Evolutionary conservation across 2,329 filamentous ascomycete genomes (phyloP).

Genomic region (Dichotomopilus funicola): DNA sequence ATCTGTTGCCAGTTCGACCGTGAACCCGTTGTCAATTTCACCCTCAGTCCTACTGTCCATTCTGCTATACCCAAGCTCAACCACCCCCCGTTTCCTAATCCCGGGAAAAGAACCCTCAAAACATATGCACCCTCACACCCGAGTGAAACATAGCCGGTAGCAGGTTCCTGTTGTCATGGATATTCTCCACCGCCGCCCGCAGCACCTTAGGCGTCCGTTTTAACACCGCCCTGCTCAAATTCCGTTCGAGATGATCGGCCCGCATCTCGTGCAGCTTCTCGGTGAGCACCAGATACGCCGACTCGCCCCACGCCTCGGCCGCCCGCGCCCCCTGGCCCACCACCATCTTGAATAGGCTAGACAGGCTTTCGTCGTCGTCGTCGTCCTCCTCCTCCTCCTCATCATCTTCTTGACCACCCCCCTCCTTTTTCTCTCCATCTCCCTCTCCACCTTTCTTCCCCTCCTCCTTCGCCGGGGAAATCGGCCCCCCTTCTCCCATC

Average conservation of each 20-base stretch:
- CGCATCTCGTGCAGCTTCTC: constrained; percentile 26
- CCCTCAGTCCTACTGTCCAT: too few relatives aligned
- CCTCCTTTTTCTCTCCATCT: not conserved
- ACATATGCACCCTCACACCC: constrained; percentile 28
- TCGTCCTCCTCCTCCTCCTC: constrained; percentile 3
- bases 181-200: constrained; percentile 27
- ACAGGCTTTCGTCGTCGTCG: too few relatives aligned
- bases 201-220: constrained; percentile 26
- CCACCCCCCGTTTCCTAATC: too few relatives aligned
- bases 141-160: constrained; percentile 30
- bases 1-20: too few relatives aligned
- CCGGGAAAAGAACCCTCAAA: constrained; percentile 22
- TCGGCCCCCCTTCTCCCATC: constrained; percentile 9
- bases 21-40: too few relatives aligned
- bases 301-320: constrained; percentile 18
- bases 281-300: constrained; percentile 16
- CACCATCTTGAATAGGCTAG: constrained; percentile 7
- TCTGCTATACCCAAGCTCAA: too few relatives aligned
- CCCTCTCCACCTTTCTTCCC: not conserved
- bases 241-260: constrained; percentile 24
- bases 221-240: constrained; percentile 26
- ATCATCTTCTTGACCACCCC: constrained; percentile 2
- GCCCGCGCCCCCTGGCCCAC: constrained; percentile 19
- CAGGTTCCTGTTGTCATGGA: constrained; percentile 30
- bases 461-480: not conserved